A percentile compares a stretch with the other conserved stretches of the same genome.
Evolutionary conservation across 2,329 filamentous ascomycete genomes (phyloP).

Genomic region (Aspergillus sp.): DNA sequence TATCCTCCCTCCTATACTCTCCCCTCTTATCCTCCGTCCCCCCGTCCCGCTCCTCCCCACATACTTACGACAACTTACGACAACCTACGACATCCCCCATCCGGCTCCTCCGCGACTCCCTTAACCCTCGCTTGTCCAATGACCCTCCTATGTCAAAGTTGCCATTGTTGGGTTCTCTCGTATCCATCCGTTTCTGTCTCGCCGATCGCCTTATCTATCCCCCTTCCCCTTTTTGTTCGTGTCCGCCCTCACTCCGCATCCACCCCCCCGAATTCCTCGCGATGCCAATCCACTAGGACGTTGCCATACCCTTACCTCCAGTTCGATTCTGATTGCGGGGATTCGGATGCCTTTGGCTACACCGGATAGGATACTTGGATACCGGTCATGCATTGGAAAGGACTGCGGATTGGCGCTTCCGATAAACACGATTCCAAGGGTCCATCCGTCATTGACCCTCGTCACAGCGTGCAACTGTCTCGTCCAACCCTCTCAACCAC

Average conservation of each 20-base stretch:
- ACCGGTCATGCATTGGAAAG: slow-evolving; percentile 33
- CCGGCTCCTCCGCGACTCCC: neutral
- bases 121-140: neutral
- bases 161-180: neutral
- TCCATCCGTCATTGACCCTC: slow-evolving; percentile 15
- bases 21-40: neutral
- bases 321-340: neutral
- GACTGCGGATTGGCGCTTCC: slow-evolving; percentile 24
- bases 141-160: neutral
- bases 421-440: slow-evolving; percentile 26
- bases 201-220: neutral
- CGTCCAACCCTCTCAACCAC: slow-evolving; percentile 22
- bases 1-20: neutral
- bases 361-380: slow-evolving; percentile 10
- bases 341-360: slow-evolving; percentile 11
- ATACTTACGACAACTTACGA: neutral
- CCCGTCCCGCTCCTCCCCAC: neutral
- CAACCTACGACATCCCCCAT: neutral
- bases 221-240: slow-evolving; percentile 3
- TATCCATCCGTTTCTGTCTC: neutral
- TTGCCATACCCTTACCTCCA: neutral
- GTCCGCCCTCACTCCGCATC: neutral
- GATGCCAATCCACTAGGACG: neutral
- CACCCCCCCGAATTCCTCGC: neutral
- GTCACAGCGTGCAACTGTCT: slow-evolving; percentile 29